phyloP scores from a whole-genome alignment of 108 stramenopile species.

The Cyclotella distinguenda region DNA sequence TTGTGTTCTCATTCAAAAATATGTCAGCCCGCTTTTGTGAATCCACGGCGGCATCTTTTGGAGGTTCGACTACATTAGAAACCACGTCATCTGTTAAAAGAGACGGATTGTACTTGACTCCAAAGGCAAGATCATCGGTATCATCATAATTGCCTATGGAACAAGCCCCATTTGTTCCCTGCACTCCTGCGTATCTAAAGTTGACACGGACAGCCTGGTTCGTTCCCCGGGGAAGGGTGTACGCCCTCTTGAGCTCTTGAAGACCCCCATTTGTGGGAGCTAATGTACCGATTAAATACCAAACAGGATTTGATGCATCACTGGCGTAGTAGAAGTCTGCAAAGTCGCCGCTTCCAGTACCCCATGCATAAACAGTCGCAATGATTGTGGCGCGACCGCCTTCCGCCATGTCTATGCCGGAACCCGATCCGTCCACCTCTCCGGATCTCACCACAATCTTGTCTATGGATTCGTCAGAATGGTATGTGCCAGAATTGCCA shows the following conservation, averaged over 20 bases:
- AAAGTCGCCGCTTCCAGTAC: background rate
- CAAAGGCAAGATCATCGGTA: conserved; percentile 12
- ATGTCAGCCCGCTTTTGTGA: too few relatives aligned
- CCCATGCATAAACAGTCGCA: conserved; percentile 18
- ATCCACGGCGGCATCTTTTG: too few relatives aligned
- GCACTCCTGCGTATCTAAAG: conserved; percentile 8
- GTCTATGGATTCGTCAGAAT: conserved; percentile 18
- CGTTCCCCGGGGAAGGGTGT: conserved; percentile 2
- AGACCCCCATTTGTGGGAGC: background rate
- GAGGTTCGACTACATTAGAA: too few relatives aligned
- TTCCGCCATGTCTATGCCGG: background rate
- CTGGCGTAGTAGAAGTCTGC: conserved; percentile 23
- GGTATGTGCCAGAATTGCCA: conserved; percentile 14
- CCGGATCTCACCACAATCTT: conserved; percentile 18
- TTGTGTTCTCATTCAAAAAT: too few relatives aligned
- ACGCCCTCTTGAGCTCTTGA: background rate
- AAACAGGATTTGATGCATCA: background rate
- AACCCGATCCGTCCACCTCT: background rate
- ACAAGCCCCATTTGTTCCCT: background rate
- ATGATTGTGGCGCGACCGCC: background rate
- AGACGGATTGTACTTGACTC: too few relatives aligned
- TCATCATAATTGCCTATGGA: conserved; percentile 1
- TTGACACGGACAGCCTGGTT: conserved; percentile 22
- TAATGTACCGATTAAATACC: conserved; percentile 13
- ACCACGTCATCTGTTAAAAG: too few relatives aligned